Evolutionary conservation across 1,284 basidiomycete species (phyloP).

Genomic region (Microstroma glucosiphilum): DNA sequence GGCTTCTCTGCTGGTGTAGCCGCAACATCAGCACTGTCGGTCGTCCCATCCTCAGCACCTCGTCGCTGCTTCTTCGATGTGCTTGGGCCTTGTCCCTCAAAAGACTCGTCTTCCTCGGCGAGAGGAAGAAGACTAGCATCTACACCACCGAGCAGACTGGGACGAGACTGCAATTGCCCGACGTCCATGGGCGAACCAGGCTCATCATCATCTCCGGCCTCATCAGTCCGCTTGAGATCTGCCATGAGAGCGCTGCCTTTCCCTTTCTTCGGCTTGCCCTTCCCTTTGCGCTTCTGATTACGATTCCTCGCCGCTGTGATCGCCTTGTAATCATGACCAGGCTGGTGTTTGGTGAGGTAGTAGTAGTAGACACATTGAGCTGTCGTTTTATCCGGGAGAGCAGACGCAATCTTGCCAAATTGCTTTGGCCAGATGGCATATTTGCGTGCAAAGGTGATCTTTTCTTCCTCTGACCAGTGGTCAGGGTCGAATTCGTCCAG

Average conservation of each 20-base stretch:
- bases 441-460: conserved; percentile 69
- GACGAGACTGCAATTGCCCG: background rate
- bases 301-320: conserved; percentile 39
- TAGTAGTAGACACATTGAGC: conserved; percentile 88
- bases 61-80: conserved; percentile 6
- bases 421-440: conserved; percentile 86
- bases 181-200: conserved; percentile 10
- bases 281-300: conserved; percentile 43
- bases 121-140: background rate
- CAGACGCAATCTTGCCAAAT: conserved; percentile 77
- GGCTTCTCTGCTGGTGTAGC: background rate
- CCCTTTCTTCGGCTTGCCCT: conserved; percentile 47
- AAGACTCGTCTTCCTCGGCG: background rate
- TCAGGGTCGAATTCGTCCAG: conserved; percentile 43
- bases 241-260: conserved; percentile 50
- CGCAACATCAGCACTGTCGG: conserved; percentile 15
- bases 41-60: conserved; percentile 10
- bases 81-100: background rate
- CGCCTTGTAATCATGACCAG: conserved; percentile 46
- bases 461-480: conserved; percentile 78
- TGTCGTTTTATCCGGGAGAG: conserved; percentile 75
- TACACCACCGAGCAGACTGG: background rate
- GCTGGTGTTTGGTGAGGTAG: conserved; percentile 80
- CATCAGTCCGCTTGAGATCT: conserved; percentile 46
- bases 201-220: conserved; percentile 44